Percentiles rank a stretch among this genome's conserved stretches.
Evolutionary conservation across 257 asterid genomes (phyloP).

Genomic region (Nicotiana attenuata): DNA sequence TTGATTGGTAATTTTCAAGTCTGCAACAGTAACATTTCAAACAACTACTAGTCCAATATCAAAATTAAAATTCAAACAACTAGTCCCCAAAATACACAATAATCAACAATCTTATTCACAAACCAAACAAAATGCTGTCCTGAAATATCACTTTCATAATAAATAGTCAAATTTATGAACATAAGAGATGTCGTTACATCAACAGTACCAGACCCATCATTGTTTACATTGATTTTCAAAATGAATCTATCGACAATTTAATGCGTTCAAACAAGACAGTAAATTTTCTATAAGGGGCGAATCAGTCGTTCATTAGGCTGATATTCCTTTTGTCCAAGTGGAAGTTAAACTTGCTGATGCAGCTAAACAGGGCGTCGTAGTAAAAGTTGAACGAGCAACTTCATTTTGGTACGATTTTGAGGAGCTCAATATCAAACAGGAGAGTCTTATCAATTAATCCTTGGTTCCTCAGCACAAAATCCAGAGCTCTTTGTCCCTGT

Average conservation of each 20-base stretch:
- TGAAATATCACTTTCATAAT: neutral
- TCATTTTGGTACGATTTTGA: constrained; percentile 69
- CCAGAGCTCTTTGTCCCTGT: constrained; percentile 97
- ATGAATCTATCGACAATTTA: neutral
- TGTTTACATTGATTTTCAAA: neutral
- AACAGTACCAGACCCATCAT: neutral
- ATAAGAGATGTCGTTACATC: neutral
- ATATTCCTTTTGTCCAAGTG: neutral
- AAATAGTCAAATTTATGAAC: neutral
- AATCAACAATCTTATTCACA: constrained; percentile 1
- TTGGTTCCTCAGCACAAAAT: constrained; percentile 86
- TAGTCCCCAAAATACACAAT: neutral
- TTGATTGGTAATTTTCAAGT: neutral
- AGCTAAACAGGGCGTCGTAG: neutral
- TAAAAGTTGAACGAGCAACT: neutral
- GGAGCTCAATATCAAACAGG: constrained; percentile 86
- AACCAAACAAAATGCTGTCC: neutral
- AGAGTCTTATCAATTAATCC: constrained; percentile 95
- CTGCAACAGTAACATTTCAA: neutral
- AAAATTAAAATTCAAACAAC: too few species aligned
- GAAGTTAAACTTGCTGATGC: neutral
- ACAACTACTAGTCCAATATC: neutral
- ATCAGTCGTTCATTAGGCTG: constrained; percentile 1
- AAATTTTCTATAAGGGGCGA: neutral
- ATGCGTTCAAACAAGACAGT: neutral